Conservation (phyloP, 2,329 filamentous ascomycete species). For the Talaromyces piceae region DNA sequence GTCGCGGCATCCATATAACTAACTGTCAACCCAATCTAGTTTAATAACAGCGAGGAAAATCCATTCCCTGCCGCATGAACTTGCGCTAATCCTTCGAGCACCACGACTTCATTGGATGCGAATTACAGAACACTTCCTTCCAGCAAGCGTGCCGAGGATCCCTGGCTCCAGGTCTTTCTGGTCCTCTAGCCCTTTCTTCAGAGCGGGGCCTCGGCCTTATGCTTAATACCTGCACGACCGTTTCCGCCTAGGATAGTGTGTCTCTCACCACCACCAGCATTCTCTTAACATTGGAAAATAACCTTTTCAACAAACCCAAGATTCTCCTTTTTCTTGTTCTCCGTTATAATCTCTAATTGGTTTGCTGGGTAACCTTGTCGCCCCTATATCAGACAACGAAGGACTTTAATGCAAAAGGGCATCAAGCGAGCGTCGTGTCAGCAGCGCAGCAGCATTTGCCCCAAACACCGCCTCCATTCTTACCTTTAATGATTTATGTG, state of each 20-base stretch:
- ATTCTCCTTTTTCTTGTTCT: neutral
- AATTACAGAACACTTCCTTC: neutral
- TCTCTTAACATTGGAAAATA: constrained; percentile 2
- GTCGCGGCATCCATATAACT: neutral
- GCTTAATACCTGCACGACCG: constrained; percentile 12
- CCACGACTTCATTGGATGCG: neutral
- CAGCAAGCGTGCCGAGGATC: constrained; percentile 2
- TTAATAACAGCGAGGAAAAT: neutral
- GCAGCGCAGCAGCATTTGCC: neutral
- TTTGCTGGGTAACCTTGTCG: neutral
- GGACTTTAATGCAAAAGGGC: neutral
- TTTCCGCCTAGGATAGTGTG: constrained; percentile 6
- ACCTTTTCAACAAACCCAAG: neutral
- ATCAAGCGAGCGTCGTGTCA: neutral
- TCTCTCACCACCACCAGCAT: constrained; percentile 7
- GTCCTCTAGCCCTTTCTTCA: constrained; percentile 11
- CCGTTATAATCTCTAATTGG: neutral
- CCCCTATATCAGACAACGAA: neutral
- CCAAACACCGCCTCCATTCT: neutral
- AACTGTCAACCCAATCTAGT: neutral
- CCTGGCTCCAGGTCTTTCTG: constrained; percentile 4
- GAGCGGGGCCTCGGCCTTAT: constrained; percentile 12
- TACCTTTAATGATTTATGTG: constrained; percentile 15
- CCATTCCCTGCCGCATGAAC: neutral
- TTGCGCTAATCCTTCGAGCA: neutral